Evolutionary conservation across 176 grass and related monocot species (phyloP), one percentile per base, ranked within the genome.

Genomic region (Ampelocalamus luodianensis): DNA sequence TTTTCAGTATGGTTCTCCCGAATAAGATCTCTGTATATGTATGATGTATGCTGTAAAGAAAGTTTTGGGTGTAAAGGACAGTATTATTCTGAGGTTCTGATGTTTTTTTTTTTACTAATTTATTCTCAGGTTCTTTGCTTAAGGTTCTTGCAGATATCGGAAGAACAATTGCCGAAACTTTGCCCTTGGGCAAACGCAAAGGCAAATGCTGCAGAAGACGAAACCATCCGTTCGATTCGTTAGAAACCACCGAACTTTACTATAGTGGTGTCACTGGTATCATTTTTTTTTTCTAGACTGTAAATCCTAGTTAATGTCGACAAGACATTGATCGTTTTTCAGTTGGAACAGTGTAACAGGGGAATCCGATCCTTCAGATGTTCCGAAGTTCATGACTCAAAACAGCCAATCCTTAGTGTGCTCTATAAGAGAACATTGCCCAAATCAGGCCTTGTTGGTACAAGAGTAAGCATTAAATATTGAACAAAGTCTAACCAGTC

Each of bases 151-250:
- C 44, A 15, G 58, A n/a, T 80, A 80, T 6, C 17, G 5, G 56
- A 39, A 80, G 58, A 86, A 74, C 68, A 71, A 6, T 53, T 56
- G 43, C 24, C 10, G 45, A 86, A 82, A 82, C 83, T 77, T 90
- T 5, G 71, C 11, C 88, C 42, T 18, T 32, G 54, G 83, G 78
- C 36, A 90, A 77, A 81, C 64, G 32, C 78, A 75, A 85, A 80
- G 87, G 76, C n/a, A 71, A 37, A 83, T 83, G 86, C 45, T 48
- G 22, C 20, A 24, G 38, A 64, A 1, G 3, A 34, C 65, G 14
- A 68, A 39, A 39, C 34, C 65, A 22, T 68, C 37, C 65, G 34
- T 68, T 20, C 34, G 65, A 68, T 39, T 39, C 36, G 65, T 68
- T 39, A 39, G 68, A 82, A 46, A 62, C 40, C 23, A 65, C 36